phyloP scores from a whole-genome alignment of 2,329 filamentous ascomycete species.

The Furcasterigmium furcatum region DNA sequence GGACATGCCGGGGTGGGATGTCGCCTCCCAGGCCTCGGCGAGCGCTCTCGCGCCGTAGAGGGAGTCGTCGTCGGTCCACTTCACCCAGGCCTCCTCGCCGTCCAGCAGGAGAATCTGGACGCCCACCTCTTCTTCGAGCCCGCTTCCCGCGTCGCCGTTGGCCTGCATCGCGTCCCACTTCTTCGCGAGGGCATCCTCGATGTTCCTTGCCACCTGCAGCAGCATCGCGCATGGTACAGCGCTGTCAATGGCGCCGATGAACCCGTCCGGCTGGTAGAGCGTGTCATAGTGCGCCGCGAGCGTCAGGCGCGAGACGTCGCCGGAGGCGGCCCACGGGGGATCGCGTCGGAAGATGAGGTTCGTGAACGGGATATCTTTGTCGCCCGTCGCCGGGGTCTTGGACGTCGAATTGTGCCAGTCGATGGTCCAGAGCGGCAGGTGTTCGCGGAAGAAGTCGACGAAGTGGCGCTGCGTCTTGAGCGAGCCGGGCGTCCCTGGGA shows the following conservation, averaged over 20 bases:
- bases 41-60: constrained; percentile 82
- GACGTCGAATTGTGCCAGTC: constrained; percentile 88
- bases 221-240: constrained; percentile 93
- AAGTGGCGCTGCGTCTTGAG: constrained; percentile 75
- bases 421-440: constrained; percentile 76
- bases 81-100: constrained; percentile 86
- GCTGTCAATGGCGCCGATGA: constrained; percentile 91
- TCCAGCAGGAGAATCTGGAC: constrained; percentile 89
- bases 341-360: constrained; percentile 87
- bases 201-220: constrained; percentile 76
- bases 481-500: constrained; percentile 81
- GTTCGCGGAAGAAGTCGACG: constrained; percentile 70
- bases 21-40: constrained; percentile 75
- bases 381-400: constrained; percentile 72
- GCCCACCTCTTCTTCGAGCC: constrained; percentile 72
- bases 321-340: constrained; percentile 73
- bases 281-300: constrained; percentile 94
- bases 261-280: constrained; percentile 74
- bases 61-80: constrained; percentile 79
- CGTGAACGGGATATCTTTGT: constrained; percentile 72
- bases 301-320: constrained; percentile 77
- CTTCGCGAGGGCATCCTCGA: constrained; percentile 74
- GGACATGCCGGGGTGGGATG: constrained; percentile 67
- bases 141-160: constrained; percentile 47
- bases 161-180: constrained; percentile 77